Percentiles rank a stretch among this genome's conserved stretches.
Evolutionary conservation across 1,139 yeast genomes (phyloP).

Genomic region (Pneumocystis sp.): DNA sequence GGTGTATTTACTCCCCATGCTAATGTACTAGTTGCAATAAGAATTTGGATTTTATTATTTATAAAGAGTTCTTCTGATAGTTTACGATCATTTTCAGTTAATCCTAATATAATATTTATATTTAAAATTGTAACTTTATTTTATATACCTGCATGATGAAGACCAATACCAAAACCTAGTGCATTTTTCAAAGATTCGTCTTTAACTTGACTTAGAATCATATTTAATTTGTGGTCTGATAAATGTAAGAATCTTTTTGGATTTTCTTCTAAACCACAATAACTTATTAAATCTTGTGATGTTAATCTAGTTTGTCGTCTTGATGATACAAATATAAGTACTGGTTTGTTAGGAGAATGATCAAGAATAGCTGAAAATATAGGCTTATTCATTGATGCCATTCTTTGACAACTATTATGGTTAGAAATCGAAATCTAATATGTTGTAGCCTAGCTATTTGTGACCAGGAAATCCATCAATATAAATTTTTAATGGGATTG

Average conservation of each 20-base stretch:
- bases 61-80: conserved; percentile 79
- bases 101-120: conserved; percentile 12
- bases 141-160: conserved; percentile 78
- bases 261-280: conserved; percentile 88
- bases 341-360: conserved; percentile 88
- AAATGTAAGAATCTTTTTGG: conserved; percentile 76
- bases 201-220: conserved; percentile 49
- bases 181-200: conserved; percentile 80
- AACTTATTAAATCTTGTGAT: conserved; percentile 78
- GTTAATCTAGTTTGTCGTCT: conserved; percentile 94
- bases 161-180: conserved; percentile 87
- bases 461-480: conserved; percentile 90
- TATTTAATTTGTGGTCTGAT: conserved; percentile 58
- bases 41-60: conserved; percentile 68
- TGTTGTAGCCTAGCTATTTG: conserved; percentile 52
- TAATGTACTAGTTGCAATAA: conserved; percentile 85
- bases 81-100: conserved; percentile 77
- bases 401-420: conserved; percentile 7
- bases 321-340: conserved; percentile 86
- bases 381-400: conserved; percentile 68
- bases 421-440: conserved; percentile 51
- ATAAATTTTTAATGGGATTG: conserved; percentile 94
- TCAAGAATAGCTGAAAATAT: conserved; percentile 93
- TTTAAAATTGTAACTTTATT: neutral
- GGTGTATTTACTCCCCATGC: conserved; percentile 98